Evolutionary conservation across 2,329 filamentous ascomycete genomes (phyloP), one percentile per base, ranked within the genome.

Genomic region (Beauveria rudraprayagi): DNA sequence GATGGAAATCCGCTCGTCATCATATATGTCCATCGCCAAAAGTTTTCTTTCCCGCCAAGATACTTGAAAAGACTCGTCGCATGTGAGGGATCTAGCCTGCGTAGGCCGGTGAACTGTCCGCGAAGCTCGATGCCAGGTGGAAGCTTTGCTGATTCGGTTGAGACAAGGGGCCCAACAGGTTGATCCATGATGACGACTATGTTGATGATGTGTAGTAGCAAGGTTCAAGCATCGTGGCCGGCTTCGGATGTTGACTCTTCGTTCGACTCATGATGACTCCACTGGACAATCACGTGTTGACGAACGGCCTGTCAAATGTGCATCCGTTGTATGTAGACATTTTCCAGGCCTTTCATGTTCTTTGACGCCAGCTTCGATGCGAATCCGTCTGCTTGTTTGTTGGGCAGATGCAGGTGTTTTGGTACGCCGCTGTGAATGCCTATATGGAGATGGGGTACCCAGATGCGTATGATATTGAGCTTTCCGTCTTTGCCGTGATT

Each of bases 11-110:
- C 71, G 0, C 65, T 66, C 1, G 62, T 61, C 16, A 71, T 62
- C 65, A 76, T 67, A 28, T 75, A 75, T 0, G 70, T 73, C 74
- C 74, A 76, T 1, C 66, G 67, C 34, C 67, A 63, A 0, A 63
- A 65, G 4, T 75, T 74, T 10, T 69, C 66, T 0, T 65, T 62
- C 4, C 73, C 67, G 1, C 71, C 72, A 3, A 76, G 67, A 48
- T 75, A 68, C 41, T 66, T 66, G 66, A 67, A 75, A 5, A 71
- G 66, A 2, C 66, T 53, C 4, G 66, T 43, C 0, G 71, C 67
- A 26, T 76, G 72, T 16, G 63, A 62, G 0, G 63, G 52, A 1
- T 64, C 40, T 1, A 75, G 61, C 0, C 70, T 71, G 3, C 72
- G 65, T 11, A 75, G 65, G 0, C 71, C 67, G 1, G 70, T 72